Percentiles rank a stretch among this genome's conserved stretches.
Conservation (phyloP, 345 rosid species). For the Eutrema yunnanense region DNA sequence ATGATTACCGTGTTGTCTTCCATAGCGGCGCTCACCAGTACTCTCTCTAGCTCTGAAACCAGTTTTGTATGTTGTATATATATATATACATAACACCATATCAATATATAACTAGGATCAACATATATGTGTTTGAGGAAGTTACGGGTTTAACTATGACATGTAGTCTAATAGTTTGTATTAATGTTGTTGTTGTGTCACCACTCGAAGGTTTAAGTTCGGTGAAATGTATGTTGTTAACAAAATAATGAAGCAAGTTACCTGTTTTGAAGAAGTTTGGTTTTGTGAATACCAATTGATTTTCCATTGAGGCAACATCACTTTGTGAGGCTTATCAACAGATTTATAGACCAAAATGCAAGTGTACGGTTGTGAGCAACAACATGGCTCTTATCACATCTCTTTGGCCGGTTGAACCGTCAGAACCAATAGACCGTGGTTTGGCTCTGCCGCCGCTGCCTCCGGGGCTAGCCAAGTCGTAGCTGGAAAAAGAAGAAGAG, state of each 20-base stretch:
- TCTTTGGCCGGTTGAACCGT: not conserved
- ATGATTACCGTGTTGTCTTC: constrained; percentile 49
- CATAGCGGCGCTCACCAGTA: constrained; percentile 12
- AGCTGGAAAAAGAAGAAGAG: not conserved
- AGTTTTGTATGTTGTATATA: not conserved
- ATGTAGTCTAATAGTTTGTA: no score
- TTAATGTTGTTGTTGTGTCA: no score
- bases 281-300: constrained; percentile 3
- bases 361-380: no score
- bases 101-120: not conserved
- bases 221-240: no score
- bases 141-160: no score
- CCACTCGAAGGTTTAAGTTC: no score
- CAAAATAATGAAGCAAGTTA: not conserved
- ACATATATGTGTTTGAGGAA: no score
- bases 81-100: not conserved
- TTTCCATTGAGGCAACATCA: constrained; percentile 2
- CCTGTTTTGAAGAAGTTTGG: not conserved
- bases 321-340: constrained; percentile 10
- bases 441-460: not conserved
- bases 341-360: constrained; percentile 8
- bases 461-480: not conserved
- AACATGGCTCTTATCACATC: not conserved
- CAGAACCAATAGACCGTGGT: not conserved
- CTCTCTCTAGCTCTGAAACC: constrained; percentile 12